Evolutionary conservation across 768 basidiomycete species (phyloP), one percentile per base, ranked within the genome.

Genomic region (Tephrocybe sp.): DNA sequence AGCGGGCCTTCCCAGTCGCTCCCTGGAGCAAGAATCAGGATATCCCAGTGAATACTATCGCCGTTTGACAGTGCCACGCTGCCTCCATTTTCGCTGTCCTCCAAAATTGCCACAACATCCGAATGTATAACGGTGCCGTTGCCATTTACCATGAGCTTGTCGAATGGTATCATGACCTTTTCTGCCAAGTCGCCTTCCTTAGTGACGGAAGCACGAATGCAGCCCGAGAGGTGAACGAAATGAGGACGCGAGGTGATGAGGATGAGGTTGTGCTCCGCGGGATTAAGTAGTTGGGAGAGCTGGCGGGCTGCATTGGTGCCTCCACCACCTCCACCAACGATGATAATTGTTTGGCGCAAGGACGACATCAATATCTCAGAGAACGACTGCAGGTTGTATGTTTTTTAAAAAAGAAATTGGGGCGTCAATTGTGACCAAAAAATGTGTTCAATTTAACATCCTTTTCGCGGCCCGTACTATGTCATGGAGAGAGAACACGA

Each of bases 21-120:
- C 1, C 86, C 87, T 2, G 85, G 71, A 0, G 83, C 76, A 23
- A 89, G 64, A 24, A 88, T 72, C 30, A 89, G 78, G 21, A 77
- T 65, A 9, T 74, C 73, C 62, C 81, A 89, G 11, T 66, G 62
- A 7, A 87, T 51, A 20, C 58, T 63, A 36, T 81, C 75, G 25
- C 83, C 84, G 54, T 69, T 67, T 4, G 70, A 71, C 7, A 89
- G 72, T 4, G 73, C 66, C 8, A 88, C 72, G n/a, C 59, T 50
- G 0, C 76, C 70, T 0, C 80, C 79, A 17, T 76, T 72, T 3
- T 64, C 52, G 15, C 57, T 63, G 15, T 65, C 45, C 15, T 66
- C 56, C 23, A 62, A 51, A 32, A 73, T 68, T 8, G 67, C 62
- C 30, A 53, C 57, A 17, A 73, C 74, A 8, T 61, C 64, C 8